Conservation (phyloP, 805 yeast genomes). For the Nakazawaea pomicola region DNA sequence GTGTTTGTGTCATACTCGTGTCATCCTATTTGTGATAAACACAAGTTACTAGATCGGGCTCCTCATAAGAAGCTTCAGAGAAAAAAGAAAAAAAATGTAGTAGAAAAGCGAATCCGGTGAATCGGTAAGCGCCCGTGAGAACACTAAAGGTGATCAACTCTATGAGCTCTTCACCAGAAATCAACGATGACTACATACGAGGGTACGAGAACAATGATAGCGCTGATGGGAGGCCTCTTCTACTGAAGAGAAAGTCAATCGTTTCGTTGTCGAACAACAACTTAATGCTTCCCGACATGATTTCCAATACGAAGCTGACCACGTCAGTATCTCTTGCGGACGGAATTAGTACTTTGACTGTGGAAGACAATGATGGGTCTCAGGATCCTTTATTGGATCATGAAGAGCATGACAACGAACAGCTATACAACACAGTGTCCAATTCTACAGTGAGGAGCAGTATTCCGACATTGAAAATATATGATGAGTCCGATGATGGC, state of each 20-base stretch:
- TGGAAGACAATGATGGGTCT: neutral
- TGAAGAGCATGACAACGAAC: neutral
- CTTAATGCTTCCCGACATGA: conserved; percentile 10
- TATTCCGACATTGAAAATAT: conserved; percentile 25
- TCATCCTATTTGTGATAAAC: neutral
- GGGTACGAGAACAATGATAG: neutral
- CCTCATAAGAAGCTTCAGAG: no score
- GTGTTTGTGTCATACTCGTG: conserved; percentile 5
- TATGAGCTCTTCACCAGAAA: conserved; percentile 1
- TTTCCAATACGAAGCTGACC: conserved; percentile 4
- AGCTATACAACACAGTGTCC: conserved; percentile 2
- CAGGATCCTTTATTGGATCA: neutral
- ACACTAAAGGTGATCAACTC: no score
- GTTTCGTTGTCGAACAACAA: conserved; percentile 6
- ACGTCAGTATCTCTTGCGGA: conserved; percentile 7
- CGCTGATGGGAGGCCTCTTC: neutral
- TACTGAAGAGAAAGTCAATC: conserved; percentile 6
- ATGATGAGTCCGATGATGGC: conserved; percentile 18
- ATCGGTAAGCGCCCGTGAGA: no score
- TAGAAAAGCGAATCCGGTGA: no score
- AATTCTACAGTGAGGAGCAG: conserved; percentile 13
- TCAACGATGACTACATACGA: conserved; percentile 6
- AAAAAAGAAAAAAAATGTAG: neutral
- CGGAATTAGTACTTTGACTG: neutral
- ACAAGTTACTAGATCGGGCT: no score